phyloP scores from a whole-genome alignment of 306 rosid species.

The Castanea sativa region DNA sequence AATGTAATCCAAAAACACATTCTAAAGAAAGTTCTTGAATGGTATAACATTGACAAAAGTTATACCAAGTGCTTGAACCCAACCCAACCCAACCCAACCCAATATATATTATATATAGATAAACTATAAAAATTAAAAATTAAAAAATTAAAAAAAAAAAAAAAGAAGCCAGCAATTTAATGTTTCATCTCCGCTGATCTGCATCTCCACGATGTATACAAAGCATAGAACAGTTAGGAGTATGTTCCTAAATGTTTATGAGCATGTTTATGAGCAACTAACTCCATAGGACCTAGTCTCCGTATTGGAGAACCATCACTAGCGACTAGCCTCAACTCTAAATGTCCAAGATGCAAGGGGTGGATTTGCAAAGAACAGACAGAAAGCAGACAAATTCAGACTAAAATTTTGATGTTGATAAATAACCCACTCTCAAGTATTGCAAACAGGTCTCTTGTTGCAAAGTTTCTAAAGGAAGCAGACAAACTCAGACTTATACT shows the following conservation, averaged over 20 bases:
- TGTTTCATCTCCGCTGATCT: no score
- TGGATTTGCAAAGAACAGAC: not conserved
- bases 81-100: no score
- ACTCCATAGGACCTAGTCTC: not conserved
- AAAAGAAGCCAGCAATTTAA: no score
- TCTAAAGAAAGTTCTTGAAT: no score
- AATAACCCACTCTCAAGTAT: not conserved
- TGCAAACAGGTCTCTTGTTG: not conserved
- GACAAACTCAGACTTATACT: not conserved
- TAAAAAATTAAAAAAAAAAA: no score
- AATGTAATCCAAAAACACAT: no score
- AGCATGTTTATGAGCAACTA: not conserved
- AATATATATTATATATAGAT: no score
- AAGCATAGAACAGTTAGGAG: no score
- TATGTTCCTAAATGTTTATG: not conserved
- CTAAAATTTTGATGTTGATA: not conserved
- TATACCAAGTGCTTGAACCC: no score
- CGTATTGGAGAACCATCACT: not conserved
- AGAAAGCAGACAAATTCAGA: not conserved
- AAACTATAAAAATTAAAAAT: no score
- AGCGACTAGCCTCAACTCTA: not conserved
- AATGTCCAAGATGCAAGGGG: not conserved
- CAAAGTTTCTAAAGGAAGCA: not conserved
- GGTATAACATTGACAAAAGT: no score
- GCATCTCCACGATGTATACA: no score